These are phyloP conservation scores for Alternaria arborescens DNA, from an alignment of 2,329 filamentous ascomycete genomes.

Conservation along the genomic window DNA sequence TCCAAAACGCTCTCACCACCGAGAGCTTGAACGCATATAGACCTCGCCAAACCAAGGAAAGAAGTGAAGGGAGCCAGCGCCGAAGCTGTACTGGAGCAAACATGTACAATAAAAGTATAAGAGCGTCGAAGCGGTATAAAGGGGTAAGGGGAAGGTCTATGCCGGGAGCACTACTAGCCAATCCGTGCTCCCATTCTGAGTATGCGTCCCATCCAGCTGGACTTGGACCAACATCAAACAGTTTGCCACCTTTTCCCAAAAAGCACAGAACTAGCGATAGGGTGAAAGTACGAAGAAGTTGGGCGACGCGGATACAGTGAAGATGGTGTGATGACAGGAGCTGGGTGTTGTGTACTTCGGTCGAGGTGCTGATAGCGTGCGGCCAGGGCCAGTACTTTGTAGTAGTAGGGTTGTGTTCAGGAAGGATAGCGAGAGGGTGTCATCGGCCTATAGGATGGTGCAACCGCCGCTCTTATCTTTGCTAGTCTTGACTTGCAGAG, in stretches of 20 bases:
- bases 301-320: not conserved
- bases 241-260: conserved; percentile 1
- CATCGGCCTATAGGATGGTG: conserved; percentile 39
- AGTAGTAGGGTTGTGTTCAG: conserved; percentile 13
- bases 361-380: not conserved
- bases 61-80: conserved; percentile 19
- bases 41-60: conserved; percentile 9
- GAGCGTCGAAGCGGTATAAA: conserved; percentile 10
- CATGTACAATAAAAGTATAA: conserved; percentile 34
- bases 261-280: not conserved
- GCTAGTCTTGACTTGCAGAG: conserved; percentile 67
- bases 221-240: conserved; percentile 1
- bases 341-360: not conserved
- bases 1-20: not conserved
- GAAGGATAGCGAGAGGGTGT: not conserved
- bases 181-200: not conserved
- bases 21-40: conserved; percentile 1
- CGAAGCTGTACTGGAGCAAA: conserved; percentile 17
- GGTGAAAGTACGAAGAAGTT: not conserved
- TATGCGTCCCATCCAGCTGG: conserved; percentile 6
- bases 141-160: conserved; percentile 20
- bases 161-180: conserved; percentile 7
- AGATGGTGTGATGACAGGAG: not conserved
- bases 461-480: conserved; percentile 58
- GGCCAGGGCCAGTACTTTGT: not conserved